Base-by-base conservation (phyloP, 352 stramenopile genomes). In the Globisporangium cylindrosporum region DNA sequence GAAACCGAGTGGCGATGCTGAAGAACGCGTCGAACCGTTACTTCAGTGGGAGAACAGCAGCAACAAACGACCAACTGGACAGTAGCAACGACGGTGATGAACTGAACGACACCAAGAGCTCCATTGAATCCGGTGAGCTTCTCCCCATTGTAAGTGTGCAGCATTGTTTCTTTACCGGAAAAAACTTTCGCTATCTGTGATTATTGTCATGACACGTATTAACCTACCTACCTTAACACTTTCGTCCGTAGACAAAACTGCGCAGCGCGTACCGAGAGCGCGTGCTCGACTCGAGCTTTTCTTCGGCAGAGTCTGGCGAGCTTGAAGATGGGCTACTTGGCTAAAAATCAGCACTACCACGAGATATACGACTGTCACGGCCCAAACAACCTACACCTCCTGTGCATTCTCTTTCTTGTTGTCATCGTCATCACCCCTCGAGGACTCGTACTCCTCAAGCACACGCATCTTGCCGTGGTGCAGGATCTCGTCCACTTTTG, bases 121-220 rank as follows among this genome's bases (percentile, higher is more conserved):
- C 80, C 0, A 59, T 82, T 18, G 81, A 92, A 70, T 89, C 81
- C 0, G 83, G 81, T 46, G 81, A 93, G 59, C 66, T 91, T 3
- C 63, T 73, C 8, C 69, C 66, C 0, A 68, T 78, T 57, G 75
- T 82, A 78, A 67, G 64, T 69, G 7, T 53, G 20, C 4, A 6
- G 15, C 8, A 10, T 24, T 24, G 18, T 51, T 24, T 20, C 2
- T n/a, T 0, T 15, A 48, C 25, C 54, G 27, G 27, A 22, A 48
- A 49, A 14, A 46, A 10, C 14, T 60, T 27, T 27, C 12, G 8
- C 12, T 56, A 55, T 25, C 15, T 56, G 49, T 8, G 3, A 56
- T 27, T 29, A 12, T 29, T 10, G 43, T 24, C 25, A 18, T 43
- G 54, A 59, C 18, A 15, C 8, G 18, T 43, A 41, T 12, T 60